Evolutionary conservation across 768 basidiomycete species (phyloP).

Genomic region (Amanita pseudoporphyria): DNA sequence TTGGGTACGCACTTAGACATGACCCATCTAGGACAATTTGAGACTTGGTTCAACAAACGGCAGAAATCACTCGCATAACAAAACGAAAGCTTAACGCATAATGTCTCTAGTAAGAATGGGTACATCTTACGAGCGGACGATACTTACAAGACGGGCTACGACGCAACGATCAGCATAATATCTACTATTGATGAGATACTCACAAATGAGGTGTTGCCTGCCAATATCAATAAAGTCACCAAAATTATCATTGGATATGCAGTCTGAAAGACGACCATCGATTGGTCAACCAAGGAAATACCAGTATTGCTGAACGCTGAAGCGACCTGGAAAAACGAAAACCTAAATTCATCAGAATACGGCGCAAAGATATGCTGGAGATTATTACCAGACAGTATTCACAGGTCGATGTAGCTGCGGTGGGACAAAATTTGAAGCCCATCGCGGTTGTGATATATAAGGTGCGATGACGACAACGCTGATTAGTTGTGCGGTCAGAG

Average conservation of each 20-base stretch:
- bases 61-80: slow-evolving; percentile 50
- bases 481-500: slow-evolving; percentile 58
- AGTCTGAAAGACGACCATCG: slow-evolving; percentile 85
- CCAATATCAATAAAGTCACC: slow-evolving; percentile 69
- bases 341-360: slow-evolving; percentile 37
- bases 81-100: slow-evolving; percentile 57
- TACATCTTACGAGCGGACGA: background rate
- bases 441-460: slow-evolving; percentile 56
- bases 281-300: slow-evolving; percentile 77
- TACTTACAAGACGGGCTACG: slow-evolving; percentile 79
- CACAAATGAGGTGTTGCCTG: slow-evolving; percentile 91
- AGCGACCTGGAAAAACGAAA: slow-evolving; percentile 73
- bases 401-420: slow-evolving; percentile 49
- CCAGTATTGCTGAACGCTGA: slow-evolving; percentile 90
- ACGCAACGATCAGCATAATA: slow-evolving; percentile 3
- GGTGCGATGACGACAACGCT: slow-evolving; percentile 70
- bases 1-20: slow-evolving; percentile 51
- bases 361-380: background rate
- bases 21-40: slow-evolving; percentile 49
- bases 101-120: background rate
- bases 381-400: slow-evolving; percentile 52
- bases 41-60: slow-evolving; percentile 3
- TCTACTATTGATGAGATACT: slow-evolving; percentile 20
- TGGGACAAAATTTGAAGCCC: slow-evolving; percentile 50
- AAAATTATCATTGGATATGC: slow-evolving; percentile 76